Base-by-base conservation (phyloP, 78 protist genomes). In the Bigelowiella natans region DNA sequence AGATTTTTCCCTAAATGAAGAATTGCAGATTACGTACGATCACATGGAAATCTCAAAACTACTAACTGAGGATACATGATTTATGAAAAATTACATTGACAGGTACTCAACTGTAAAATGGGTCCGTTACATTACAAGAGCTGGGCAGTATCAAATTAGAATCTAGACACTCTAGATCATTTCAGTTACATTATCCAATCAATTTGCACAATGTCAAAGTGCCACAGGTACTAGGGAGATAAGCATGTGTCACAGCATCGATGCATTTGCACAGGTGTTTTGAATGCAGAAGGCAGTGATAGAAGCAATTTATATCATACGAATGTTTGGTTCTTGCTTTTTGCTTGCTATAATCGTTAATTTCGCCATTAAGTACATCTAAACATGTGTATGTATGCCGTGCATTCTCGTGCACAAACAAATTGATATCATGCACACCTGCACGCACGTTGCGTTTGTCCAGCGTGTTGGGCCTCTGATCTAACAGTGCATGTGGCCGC, bases 81-180 rank as follows among this genome's bases (percentile, higher is more conserved):
- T n/a, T n/a, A n/a, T n/a, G n/a, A n/a, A n/a, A n/a, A n/a, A n/a
- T n/a, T n/a, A n/a, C n/a, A n/a, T n/a, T n/a, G n/a, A n/a, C 73
- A 51, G 73, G 73, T 51, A 51, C 73, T 51, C 73, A 7, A 94
- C 99, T 82, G 84, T 93, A 89, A 96, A 97, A 89, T 98, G 98
- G 98, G 98, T 98, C 82, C 95, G 99, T 38, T 98, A 98, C 92
- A 40, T 97, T 89, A 94, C 99, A 31, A 89, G 91, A 86, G 96
- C 96, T 39, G 99, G 99, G n/a, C 84, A 90, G 18, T 97, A 96
- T 92, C 97, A 95, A 88, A 39, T 84, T 86, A 94, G 99, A 36
- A 90, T 94, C 39, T 96, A 93, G 88, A 31, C 29, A 29, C 30
- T 51, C 18, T 51, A n/a, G n/a, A n/a, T n/a, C n/a, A n/a, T 51